These are phyloP conservation scores for Botrytis elliptica DNA, from an alignment of 2,329 filamentous ascomycete species.

Conservation along the genomic window DNA sequence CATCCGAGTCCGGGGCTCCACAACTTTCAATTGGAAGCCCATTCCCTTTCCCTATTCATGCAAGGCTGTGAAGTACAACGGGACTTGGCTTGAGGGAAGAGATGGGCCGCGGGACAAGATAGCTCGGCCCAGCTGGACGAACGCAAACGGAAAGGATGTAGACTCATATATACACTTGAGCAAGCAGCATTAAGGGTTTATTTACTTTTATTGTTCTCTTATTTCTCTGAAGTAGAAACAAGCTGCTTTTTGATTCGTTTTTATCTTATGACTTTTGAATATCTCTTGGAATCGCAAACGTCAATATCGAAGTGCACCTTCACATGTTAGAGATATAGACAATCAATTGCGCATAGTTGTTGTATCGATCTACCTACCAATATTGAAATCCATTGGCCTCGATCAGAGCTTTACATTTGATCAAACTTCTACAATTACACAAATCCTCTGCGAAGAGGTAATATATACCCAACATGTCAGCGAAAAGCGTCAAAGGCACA, in stretches of 20 bases:
- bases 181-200: neutral
- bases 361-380: neutral
- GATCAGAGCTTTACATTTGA: neutral
- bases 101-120: constrained; percentile 20
- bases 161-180: constrained; percentile 16
- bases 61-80: constrained; percentile 14
- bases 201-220: neutral
- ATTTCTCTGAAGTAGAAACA: neutral
- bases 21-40: constrained; percentile 9
- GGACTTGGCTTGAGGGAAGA: neutral
- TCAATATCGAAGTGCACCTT: constrained; percentile 2
- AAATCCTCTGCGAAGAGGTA: neutral
- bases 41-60: constrained; percentile 12
- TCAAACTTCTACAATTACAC: neutral
- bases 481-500: constrained; percentile 55
- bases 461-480: constrained; percentile 49
- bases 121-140: constrained; percentile 14
- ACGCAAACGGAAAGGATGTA: constrained; percentile 10
- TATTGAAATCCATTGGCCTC: neutral
- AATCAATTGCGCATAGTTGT: neutral
- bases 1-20: constrained; percentile 10
- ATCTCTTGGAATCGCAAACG: neutral
- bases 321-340: neutral
- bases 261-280: neutral
- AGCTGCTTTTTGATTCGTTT: constrained; percentile 1